Conservation (phyloP, 1,139 yeast species). For the Casaregolazyma suthepensis region DNA sequence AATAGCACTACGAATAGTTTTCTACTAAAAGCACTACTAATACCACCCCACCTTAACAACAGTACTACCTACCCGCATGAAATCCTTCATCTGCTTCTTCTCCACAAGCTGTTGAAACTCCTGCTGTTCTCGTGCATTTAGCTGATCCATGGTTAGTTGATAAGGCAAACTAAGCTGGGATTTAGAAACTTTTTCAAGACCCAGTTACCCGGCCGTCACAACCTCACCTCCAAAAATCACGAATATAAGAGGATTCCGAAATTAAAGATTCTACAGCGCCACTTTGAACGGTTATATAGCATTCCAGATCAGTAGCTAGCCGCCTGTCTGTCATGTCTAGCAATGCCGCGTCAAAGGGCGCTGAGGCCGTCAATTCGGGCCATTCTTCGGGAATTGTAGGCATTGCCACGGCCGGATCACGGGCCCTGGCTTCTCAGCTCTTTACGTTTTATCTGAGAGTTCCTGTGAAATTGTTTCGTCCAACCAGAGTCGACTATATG, state of each 20-base stretch:
- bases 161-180: not conserved
- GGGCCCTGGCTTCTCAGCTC: constrained; percentile 77
- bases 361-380: not conserved
- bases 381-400: constrained; percentile 37
- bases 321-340: not conserved
- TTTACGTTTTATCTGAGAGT: constrained; percentile 75
- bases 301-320: not conserved
- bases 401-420: constrained; percentile 71
- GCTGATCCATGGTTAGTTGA: constrained; percentile 34
- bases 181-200: not conserved
- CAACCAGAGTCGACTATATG: constrained; percentile 81
- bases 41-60: no score
- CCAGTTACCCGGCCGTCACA: not conserved
- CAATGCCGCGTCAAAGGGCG: not conserved
- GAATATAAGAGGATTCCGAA: not conserved
- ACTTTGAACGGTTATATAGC: not conserved
- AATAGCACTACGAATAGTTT: no score
- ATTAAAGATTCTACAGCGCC: not conserved
- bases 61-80: constrained; percentile 81
- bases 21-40: no score
- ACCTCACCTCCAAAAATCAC: not conserved
- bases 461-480: constrained; percentile 76
- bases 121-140: constrained; percentile 86
- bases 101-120: constrained; percentile 93
- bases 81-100: constrained; percentile 97